A percentile compares a stretch with the other conserved stretches of the same genome.
phyloP scores from a whole-genome alignment of 179 eudicot species.

The Beta lomatogona region DNA sequence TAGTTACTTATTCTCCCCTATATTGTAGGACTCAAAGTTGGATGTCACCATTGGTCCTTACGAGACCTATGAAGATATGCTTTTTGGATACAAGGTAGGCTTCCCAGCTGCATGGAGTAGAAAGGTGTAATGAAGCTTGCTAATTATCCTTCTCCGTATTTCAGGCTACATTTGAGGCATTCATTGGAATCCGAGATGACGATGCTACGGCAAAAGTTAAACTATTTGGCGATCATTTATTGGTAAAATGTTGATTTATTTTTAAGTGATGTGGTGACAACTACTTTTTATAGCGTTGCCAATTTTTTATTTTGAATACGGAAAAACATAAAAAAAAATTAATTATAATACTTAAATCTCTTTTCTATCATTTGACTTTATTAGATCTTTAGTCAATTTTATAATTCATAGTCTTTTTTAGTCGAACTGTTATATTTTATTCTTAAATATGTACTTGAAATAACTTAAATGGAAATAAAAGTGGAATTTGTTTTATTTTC shows the following conservation, averaged over 20 bases:
- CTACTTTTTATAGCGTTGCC: not conserved
- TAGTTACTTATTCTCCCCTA: not conserved
- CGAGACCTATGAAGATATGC: constrained; percentile 95
- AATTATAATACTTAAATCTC: too few species aligned
- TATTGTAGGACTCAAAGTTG: constrained; percentile 84
- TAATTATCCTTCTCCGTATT: constrained; percentile 15
- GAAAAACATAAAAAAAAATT: too few species aligned
- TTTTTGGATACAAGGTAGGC: constrained; percentile 93
- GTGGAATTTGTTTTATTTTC: too few species aligned
- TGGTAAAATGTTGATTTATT: constrained; percentile 42
- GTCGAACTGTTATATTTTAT: too few species aligned
- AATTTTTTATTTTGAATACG: not conserved
- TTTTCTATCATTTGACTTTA: too few species aligned
- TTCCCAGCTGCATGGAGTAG: constrained; percentile 4
- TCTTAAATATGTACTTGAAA: too few species aligned
- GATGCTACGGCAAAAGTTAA: constrained; percentile 79
- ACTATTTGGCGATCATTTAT: constrained; percentile 78
- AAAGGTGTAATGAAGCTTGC: not conserved
- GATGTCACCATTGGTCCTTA: constrained; percentile 97
- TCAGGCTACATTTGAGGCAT: constrained; percentile 95
- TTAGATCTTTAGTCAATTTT: too few species aligned
- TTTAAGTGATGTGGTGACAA: not conserved
- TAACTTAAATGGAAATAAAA: too few species aligned
- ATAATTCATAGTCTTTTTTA: too few species aligned
- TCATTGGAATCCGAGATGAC: constrained; percentile 88